phyloP scores from a whole-genome alignment of 768 basidiomycete genomes.

The Leccinum subtestaceum region DNA sequence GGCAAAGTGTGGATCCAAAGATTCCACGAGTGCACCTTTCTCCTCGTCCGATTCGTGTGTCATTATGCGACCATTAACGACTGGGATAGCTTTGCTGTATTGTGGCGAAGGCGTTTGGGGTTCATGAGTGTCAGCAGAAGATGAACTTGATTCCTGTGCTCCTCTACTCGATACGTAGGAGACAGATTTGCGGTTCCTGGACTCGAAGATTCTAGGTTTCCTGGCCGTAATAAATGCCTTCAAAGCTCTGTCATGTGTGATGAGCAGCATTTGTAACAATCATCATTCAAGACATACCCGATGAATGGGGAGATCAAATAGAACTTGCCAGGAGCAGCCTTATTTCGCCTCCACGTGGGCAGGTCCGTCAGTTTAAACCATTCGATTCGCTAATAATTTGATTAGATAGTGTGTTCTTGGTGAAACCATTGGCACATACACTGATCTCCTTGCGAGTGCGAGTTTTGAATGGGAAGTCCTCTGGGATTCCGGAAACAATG shows the following conservation, averaged over 20 bases:
- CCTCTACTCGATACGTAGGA: slow-evolving; percentile 25
- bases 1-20: slow-evolving; percentile 70
- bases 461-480: slow-evolving; percentile 87
- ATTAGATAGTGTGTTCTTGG: slow-evolving; percentile 8
- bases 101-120: slow-evolving; percentile 65
- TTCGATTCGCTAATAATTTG: slow-evolving; percentile 76
- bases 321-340: slow-evolving; percentile 71
- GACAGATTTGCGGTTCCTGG: slow-evolving; percentile 36
- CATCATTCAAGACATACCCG: slow-evolving; percentile 45
- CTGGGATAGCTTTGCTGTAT: slow-evolving; percentile 41
- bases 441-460: slow-evolving; percentile 98
- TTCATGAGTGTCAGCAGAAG: slow-evolving; percentile 57
- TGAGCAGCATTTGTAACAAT: slow-evolving; percentile 5
- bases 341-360: slow-evolving; percentile 88
- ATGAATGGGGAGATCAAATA: slow-evolving; percentile 97
- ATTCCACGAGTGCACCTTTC: slow-evolving; percentile 25
- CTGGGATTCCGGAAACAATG: slow-evolving; percentile 84
- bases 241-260: slow-evolving; percentile 30
- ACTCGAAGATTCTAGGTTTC: slow-evolving; percentile 47
- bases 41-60: slow-evolving; percentile 36
- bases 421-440: slow-evolving; percentile 45
- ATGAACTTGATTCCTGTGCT: slow-evolving; percentile 65
- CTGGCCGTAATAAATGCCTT: slow-evolving; percentile 66
- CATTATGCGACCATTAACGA: slow-evolving; percentile 12
- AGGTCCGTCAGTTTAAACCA: slow-evolving; percentile 91